Evolutionary conservation across 306 rosid species (phyloP), one percentile per base, ranked within the genome.

Genomic region (Boehmeria nivea): DNA sequence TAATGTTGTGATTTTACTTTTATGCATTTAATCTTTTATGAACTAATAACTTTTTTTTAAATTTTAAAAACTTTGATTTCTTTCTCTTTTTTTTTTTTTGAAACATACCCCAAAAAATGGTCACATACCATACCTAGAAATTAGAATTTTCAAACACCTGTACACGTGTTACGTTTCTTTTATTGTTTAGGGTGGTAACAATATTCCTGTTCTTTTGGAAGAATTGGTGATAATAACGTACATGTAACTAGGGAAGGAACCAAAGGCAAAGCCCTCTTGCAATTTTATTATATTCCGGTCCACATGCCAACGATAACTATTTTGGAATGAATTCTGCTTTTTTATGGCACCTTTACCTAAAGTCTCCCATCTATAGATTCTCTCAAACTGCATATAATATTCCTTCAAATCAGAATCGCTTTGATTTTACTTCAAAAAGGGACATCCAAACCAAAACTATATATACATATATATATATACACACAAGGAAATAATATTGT

Each of bases 371-470:
- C n/a, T n/a, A n/a, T 25, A 17, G 83, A 83, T 76, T 79, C 85
- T 60, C 68, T 17, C 65, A 56, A 69, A 67, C 78, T 63, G 76
- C 75, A 76, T 75, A 78, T 75, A 63, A 81, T 84, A 75, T 84
- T 76, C 87, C 68, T 36, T 37, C 69, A 75, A 58, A 81, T 84
- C 84, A 73, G 81, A 78, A 84, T 84, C 83, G 15, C 66, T 33
- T 52, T 51, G 38, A 69, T 70, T 59, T 63, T 70, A 43, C 55
- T 63, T 60, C 66, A 22, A 78, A 81, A 77, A 63, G 77, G 63
- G 59, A 54, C 66, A 72, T 37, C 55, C 61, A 61, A 79, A 65
- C 10, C 10, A 5, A 40, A 4, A 8, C n/a, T n/a, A n/a, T n/a
- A n/a, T n/a, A n/a, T 43, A n/a, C 6, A 43, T 43, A 17, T 43